Conservation (phyloP, 73 alveolate species). For the Paramecium primaurelia region DNA sequence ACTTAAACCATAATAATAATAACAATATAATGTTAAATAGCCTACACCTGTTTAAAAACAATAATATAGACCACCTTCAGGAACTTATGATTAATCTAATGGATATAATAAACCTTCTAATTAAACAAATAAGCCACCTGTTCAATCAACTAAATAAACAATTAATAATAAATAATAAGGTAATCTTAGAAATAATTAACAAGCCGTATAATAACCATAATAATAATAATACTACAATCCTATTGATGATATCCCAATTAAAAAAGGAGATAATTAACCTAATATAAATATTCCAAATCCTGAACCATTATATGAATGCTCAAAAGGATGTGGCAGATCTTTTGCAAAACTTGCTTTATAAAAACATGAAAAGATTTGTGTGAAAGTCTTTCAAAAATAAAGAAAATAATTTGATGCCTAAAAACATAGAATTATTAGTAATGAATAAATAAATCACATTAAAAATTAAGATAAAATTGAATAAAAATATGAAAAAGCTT, state of each 20-base stretch:
- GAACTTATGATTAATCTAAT: neutral
- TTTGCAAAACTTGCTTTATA: constrained; percentile 29
- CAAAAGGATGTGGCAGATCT: constrained; percentile 63
- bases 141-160: neutral
- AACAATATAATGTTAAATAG: neutral
- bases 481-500: constrained; percentile 43
- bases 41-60: neutral
- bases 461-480: constrained; percentile 10
- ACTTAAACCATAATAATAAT: neutral
- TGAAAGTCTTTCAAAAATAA: constrained; percentile 53
- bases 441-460: constrained; percentile 47
- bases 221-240: constrained; percentile 8
- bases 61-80: constrained; percentile 1
- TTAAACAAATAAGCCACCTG: neutral
- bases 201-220: neutral
- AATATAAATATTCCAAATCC: neutral
- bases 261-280: neutral
- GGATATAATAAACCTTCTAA: neutral
- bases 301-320: constrained; percentile 41
- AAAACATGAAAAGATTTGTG: constrained; percentile 62
- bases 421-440: constrained; percentile 47
- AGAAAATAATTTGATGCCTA: constrained; percentile 53
- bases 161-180: neutral
- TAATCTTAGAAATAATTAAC: neutral
- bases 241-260: constrained; percentile 15